phyloP scores from a whole-genome alignment of 352 stramenopile species.

The Phytophthora pisi region DNA sequence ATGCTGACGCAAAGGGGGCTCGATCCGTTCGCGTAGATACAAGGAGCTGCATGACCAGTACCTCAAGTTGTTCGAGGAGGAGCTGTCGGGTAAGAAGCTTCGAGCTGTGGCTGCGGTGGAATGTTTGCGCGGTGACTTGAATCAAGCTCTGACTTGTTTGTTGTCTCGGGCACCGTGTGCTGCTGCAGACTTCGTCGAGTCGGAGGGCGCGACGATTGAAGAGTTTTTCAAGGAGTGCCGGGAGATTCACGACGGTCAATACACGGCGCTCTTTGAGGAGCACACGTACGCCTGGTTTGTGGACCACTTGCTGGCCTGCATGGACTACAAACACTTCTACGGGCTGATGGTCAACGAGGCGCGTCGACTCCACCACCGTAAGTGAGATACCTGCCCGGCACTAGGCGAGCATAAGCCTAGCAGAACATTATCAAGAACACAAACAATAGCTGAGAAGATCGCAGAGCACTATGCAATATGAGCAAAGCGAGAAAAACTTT shows the following conservation, averaged over 20 bases:
- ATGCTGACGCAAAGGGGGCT: not conserved
- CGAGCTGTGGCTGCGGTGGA: not conserved
- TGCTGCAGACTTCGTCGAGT: constrained; percentile 70
- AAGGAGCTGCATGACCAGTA: constrained; percentile 81
- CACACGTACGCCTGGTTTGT: constrained; percentile 80
- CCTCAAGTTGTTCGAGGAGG: constrained; percentile 72
- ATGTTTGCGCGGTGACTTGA: not conserved
- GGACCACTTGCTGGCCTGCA: constrained; percentile 74
- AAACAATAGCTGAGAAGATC: not conserved
- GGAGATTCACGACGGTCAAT: constrained; percentile 64
- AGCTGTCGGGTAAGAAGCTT: constrained; percentile 51
- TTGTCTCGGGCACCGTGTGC: not conserved
- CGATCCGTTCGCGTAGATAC: constrained; percentile 41
- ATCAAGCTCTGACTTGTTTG: not conserved
- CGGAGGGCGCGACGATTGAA: constrained; percentile 63
- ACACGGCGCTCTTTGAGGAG: constrained; percentile 72
- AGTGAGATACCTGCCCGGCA: constrained; percentile 36
- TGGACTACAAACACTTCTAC: constrained; percentile 87
- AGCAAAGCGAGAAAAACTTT: constrained; percentile 5
- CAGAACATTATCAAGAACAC: not conserved
- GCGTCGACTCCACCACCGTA: constrained; percentile 59
- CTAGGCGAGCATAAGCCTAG: not conserved
- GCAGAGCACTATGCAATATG: constrained; percentile 10
- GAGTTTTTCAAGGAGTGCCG: constrained; percentile 76
- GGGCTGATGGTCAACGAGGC: constrained; percentile 83